Evolutionary conservation across 192 early-diverging fungal genomes (phyloP), one percentile per base, ranked within the genome.

Genomic region (Helicostylum pulchrum): DNA sequence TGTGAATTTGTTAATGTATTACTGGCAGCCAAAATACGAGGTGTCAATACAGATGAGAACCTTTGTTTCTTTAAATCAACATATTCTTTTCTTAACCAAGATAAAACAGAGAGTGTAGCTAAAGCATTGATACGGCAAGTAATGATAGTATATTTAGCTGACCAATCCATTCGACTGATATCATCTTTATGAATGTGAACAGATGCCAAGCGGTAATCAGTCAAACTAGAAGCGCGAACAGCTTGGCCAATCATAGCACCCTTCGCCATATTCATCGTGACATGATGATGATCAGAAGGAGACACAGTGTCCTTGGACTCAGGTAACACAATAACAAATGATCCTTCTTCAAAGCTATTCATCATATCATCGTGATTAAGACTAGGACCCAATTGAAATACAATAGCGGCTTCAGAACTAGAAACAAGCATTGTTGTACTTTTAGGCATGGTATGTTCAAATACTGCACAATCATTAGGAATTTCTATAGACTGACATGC

Each of bases 1-100:
- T 53, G 49, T 0, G 17, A 26, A 3, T 26, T 23, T n/a, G 49
- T 21, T 12, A 53, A 53, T 0, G 34, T 12, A 9, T 45, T 44
- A 3, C 10, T 39, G 4, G 49, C 62, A 34, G 62, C 39, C 12
- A 64, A 53, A 6, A 64, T 7, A 0, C 62, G 49, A 31, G 30
- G 39, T 23, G 51, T 42, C 3, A 64, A n/a, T 2, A 44, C 12
- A 15, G 36, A 20, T 7, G 39, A 53, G 2, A 30, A 10, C 4
- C n/a, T 26, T 26, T 53, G 23, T 26, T 43, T 53, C 7, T 64
- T 30, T 5, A 30, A 53, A 20, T 64, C 32, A 15, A 19, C 19
- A 26, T 26, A 20, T 14, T 52, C 62, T n/a, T 36, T 42, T 1
- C 51, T 50, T 4, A 64, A n/a, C 62, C 62, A 64, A 4, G 19